These are phyloP conservation scores for Microbotryum violaceum DNA, from an alignment of 1,284 basidiomycete genomes.

Conservation along the genomic window DNA sequence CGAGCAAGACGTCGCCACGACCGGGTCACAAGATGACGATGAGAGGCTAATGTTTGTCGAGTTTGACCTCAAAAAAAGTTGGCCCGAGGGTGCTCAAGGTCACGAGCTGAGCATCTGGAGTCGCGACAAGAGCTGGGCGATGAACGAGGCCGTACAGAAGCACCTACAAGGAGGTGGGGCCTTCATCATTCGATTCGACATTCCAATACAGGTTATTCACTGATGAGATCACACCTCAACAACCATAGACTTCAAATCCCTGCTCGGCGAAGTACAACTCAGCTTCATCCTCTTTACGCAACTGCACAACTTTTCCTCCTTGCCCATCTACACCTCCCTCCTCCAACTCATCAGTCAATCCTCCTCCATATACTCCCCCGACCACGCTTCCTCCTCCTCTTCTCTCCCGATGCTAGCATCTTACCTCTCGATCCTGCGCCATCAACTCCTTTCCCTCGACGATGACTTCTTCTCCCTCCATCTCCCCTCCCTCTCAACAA, in stretches of 20 bases:
- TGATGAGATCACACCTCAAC: too few relatives aligned
- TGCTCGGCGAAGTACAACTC: constrained; percentile 43
- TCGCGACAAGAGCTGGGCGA: constrained; percentile 39
- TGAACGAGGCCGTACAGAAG: not conserved
- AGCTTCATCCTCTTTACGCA: constrained; percentile 44
- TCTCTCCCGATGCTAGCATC: constrained; percentile 26
- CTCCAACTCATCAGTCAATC: constrained; percentile 39
- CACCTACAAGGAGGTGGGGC: constrained; percentile 20
- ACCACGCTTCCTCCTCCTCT: constrained; percentile 1
- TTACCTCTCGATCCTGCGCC: constrained; percentile 34
- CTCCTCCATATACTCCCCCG: constrained; percentile 8
- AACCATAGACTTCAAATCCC: constrained; percentile 37
- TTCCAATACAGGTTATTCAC: not conserved
- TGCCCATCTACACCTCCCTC: constrained; percentile 42
- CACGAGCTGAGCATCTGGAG: constrained; percentile 43
- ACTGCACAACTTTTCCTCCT: constrained; percentile 43
- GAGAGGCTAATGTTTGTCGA: constrained; percentile 36
- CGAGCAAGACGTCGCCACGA: not conserved
- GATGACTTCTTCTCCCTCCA: constrained; percentile 41
- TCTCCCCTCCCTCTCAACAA: constrained; percentile 43
- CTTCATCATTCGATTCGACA: not conserved
- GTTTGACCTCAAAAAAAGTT: constrained; percentile 43
- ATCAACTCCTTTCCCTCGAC: constrained; percentile 40
- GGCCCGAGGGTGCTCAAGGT: constrained; percentile 42
- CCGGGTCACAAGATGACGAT: not conserved